Evolutionary conservation across 257 asterid species (phyloP).

Genomic region (Solanum pinnatisectum): DNA sequence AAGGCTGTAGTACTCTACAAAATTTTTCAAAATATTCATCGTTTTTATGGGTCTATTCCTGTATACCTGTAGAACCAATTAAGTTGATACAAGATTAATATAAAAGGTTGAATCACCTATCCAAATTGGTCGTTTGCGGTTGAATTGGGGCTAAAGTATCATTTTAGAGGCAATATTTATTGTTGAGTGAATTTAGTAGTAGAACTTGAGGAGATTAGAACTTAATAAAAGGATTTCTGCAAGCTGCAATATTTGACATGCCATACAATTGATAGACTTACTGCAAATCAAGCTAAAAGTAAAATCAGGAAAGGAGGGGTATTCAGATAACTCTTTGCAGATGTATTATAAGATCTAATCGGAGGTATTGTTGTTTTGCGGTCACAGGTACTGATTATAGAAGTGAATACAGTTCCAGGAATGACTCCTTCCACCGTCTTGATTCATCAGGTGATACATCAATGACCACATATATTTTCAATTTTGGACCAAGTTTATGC

Average conservation of each 20-base stretch:
- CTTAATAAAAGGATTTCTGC: neutral
- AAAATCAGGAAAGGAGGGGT: neutral
- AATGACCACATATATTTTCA: neutral
- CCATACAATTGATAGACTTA: neutral
- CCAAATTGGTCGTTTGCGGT: neutral
- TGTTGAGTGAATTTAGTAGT: neutral
- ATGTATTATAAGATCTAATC: neutral
- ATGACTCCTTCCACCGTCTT: constrained; percentile 94
- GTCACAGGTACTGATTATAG: constrained; percentile 68
- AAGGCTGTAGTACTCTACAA: neutral
- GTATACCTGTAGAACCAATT: neutral
- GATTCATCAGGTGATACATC: constrained; percentile 64
- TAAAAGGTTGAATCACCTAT: neutral
- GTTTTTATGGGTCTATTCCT: neutral
- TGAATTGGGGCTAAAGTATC: neutral
- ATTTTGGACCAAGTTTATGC: neutral
- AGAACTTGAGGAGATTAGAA: neutral
- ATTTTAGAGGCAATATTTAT: neutral
- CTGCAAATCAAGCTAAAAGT: neutral
- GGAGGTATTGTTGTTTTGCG: neutral
- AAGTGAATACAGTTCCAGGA: constrained; percentile 88
- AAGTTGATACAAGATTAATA: neutral
- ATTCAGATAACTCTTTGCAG: neutral
- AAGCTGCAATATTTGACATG: neutral
- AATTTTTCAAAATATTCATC: neutral